Conservation (phyloP, 2,329 filamentous ascomycete genomes). For the Fusarium cicatricum region DNA sequence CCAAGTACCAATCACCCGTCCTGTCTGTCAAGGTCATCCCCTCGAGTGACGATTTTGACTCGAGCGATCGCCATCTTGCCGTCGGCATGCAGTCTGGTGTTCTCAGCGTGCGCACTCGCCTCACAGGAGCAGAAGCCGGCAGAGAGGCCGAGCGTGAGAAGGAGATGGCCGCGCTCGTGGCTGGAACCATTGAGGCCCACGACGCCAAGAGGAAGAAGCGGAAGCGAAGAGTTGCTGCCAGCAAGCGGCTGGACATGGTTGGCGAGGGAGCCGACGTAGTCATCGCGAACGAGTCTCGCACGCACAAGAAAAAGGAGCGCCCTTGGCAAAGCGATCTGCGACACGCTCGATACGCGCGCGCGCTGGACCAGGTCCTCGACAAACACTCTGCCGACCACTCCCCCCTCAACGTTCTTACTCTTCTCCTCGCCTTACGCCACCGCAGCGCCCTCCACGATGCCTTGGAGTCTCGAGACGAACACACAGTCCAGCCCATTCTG, state of each 20-base stretch:
- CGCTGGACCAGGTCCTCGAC: conserved; percentile 81
- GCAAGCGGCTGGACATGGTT: conserved; percentile 74
- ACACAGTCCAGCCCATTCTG: conserved; percentile 81
- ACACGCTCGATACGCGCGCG: conserved; percentile 76
- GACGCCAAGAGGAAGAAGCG: conserved; percentile 77
- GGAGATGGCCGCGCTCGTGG: conserved; percentile 83
- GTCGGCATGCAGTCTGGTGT: conserved; percentile 95
- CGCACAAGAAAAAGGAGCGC: conserved; percentile 67
- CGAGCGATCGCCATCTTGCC: conserved; percentile 89
- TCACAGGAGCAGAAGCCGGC: conserved; percentile 82
- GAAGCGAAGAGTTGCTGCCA: conserved; percentile 61
- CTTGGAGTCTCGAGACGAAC: conserved; percentile 81
- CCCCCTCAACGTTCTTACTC: conserved; percentile 72
- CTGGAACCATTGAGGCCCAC: conserved; percentile 79
- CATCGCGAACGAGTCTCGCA: conserved; percentile 74
- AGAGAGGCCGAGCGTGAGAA: conserved; percentile 79
- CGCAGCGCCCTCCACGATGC: conserved; percentile 84
- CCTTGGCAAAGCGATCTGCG: conserved; percentile 85
- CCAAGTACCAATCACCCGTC: conserved; percentile 92
- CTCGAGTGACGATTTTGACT: conserved; percentile 47
- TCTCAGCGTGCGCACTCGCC: conserved; percentile 88
- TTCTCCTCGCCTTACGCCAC: conserved; percentile 86
- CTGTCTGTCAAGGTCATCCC: conserved; percentile 81
- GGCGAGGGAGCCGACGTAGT: conserved; percentile 89
- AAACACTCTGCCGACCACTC: conserved; percentile 60